These are phyloP conservation scores for Albugo laibachii DNA, from an alignment of 352 stramenopile species.

Conservation along the genomic window DNA sequence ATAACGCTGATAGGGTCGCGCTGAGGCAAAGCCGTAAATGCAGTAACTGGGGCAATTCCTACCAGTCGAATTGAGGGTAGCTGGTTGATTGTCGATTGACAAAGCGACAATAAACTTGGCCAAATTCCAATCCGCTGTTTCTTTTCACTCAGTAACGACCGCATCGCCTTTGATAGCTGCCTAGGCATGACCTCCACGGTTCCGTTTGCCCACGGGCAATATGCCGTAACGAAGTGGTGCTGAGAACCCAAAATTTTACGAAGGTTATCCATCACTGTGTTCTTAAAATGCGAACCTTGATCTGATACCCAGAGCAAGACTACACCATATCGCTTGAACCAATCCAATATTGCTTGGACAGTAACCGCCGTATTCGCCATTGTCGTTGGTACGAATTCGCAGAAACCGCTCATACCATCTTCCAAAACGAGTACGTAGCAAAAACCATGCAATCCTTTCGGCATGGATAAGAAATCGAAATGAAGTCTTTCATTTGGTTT, in stretches of 20 bases:
- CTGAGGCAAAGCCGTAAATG: conserved; percentile 9
- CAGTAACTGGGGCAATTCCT: conserved; percentile 9
- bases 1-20: background rate
- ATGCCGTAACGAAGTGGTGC: conserved; percentile 4
- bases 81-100: conserved; percentile 9
- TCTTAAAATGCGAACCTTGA: conserved; percentile 5
- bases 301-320: conserved; percentile 2
- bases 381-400: conserved; percentile 4
- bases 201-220: conserved; percentile 5
- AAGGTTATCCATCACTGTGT: conserved; percentile 1
- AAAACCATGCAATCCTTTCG: background rate
- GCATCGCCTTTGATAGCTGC: background rate
- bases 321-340: conserved; percentile 4
- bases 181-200: conserved; percentile 6
- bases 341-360: background rate
- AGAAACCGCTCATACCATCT: conserved; percentile 14
- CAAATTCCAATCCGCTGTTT: background rate
- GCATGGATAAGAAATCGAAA: conserved; percentile 16
- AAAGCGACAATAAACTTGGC: conserved; percentile 1
- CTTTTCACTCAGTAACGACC: background rate
- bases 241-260: conserved; percentile 1
- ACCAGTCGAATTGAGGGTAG: conserved; percentile 6
- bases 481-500: conserved; percentile 17
- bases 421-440: conserved; percentile 15
- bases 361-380: no score